Percentiles rank a stretch among this genome's conserved stretches.
phyloP scores from a whole-genome alignment of 2,329 filamentous ascomycete species.

The Penicillium vulpinum region DNA sequence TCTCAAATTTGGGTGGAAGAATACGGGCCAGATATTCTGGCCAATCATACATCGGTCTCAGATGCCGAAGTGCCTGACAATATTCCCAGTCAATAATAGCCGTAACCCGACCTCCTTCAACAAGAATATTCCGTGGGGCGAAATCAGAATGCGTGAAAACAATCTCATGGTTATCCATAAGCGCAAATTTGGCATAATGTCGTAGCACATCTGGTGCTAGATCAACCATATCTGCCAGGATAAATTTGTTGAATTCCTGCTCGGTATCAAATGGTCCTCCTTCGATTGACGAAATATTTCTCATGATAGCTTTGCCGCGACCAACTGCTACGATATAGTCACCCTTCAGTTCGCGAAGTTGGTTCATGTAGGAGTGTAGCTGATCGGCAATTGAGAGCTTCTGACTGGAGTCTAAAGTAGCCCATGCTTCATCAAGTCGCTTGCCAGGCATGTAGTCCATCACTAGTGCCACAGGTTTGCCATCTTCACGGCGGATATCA shows the following conservation, averaged over 20 bases:
- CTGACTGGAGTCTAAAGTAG: constrained; percentile 1
- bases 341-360: constrained; percentile 15
- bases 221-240: constrained; percentile 15
- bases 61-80: constrained; percentile 7
- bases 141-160: constrained; percentile 22
- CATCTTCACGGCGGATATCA: constrained; percentile 11
- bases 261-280: constrained; percentile 28
- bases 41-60: constrained; percentile 17
- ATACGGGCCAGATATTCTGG: constrained; percentile 15
- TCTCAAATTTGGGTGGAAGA: constrained; percentile 12
- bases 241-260: constrained; percentile 22
- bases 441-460: constrained; percentile 21
- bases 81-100: constrained; percentile 22
- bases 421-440: constrained; percentile 18
- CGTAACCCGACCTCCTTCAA: constrained; percentile 13
- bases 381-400: constrained; percentile 13
- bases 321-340: constrained; percentile 17
- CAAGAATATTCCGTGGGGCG: constrained; percentile 19
- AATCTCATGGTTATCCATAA: constrained; percentile 17
- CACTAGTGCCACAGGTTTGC: constrained; percentile 4
- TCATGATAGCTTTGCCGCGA: constrained; percentile 18
- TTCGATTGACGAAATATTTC: constrained; percentile 12
- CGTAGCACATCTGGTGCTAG: constrained; percentile 10
- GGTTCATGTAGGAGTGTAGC: constrained; percentile 12
- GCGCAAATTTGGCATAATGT: constrained; percentile 18